These are phyloP conservation scores for Grifola frondosa DNA, from an alignment of 1,284 basidiomycete species.

Conservation along the genomic window DNA sequence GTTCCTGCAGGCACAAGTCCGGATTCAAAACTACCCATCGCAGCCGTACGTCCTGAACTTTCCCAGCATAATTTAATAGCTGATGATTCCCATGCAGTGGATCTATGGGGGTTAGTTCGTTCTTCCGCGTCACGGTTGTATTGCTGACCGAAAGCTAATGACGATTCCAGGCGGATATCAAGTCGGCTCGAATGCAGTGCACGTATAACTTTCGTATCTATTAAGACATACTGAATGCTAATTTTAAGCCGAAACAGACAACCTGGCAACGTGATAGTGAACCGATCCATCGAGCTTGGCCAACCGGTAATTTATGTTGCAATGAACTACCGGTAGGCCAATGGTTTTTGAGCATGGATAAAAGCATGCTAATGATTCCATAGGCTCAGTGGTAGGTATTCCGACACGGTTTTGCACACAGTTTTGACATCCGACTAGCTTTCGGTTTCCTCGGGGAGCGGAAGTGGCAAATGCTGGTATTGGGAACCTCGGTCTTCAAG, in stretches of 20 bases:
- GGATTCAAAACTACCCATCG: constrained; percentile 49
- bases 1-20: constrained; percentile 42
- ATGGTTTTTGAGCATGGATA: no score
- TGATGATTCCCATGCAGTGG: constrained; percentile 37
- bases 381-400: constrained; percentile 12
- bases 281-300: constrained; percentile 36
- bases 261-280: constrained; percentile 31
- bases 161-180: constrained; percentile 13
- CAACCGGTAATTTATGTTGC: constrained; percentile 34
- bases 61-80: not conserved
- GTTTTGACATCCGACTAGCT: not conserved
- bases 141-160: not conserved
- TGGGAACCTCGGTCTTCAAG: constrained; percentile 54
- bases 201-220: not conserved
- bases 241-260: constrained; percentile 6
- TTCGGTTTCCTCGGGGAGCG: constrained; percentile 30
- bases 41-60: constrained; percentile 39
- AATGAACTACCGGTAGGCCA: constrained; percentile 36
- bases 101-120: constrained; percentile 46
- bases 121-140: not conserved
- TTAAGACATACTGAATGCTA: no score
- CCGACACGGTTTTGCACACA: not conserved
- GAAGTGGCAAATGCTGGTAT: constrained; percentile 49
- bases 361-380: no score
- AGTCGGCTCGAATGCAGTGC: constrained; percentile 13